phyloP scores from a whole-genome alignment of 1,284 basidiomycete genomes.

The Heterobasidion occidentale region DNA sequence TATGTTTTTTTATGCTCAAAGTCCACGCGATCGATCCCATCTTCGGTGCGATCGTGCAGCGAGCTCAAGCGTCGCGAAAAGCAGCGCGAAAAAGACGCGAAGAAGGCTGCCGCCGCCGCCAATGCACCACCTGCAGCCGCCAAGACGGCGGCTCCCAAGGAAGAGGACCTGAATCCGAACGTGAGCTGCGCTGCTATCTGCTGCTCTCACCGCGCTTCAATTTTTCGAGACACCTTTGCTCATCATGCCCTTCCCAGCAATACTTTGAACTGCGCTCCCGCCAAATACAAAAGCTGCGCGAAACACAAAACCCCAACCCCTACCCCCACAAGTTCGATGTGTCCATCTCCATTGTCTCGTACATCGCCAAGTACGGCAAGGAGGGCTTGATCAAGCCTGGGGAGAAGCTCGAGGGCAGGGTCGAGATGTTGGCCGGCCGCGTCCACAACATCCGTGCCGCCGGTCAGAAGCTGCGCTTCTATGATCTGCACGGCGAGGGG shows the following conservation, averaged over 20 bases:
- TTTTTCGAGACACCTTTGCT: neutral
- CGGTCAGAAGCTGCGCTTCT: conserved; percentile 87
- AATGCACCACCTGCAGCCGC: conserved; percentile 31
- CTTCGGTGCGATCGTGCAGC: conserved; percentile 35
- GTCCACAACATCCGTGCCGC: conserved; percentile 87
- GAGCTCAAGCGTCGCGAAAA: conserved; percentile 90
- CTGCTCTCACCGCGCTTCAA: neutral
- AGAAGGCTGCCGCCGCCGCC: conserved; percentile 75
- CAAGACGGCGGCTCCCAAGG: conserved; percentile 34
- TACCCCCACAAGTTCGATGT: conserved; percentile 99
- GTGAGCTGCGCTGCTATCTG: conserved; percentile 33
- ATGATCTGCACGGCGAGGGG: conserved; percentile 92
- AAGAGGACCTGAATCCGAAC: conserved; percentile 79
- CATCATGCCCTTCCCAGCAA: conserved; percentile 52
- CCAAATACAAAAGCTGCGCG: conserved; percentile 81
- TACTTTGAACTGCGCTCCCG: conserved; percentile 93
- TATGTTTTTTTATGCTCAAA: conserved; percentile 6
- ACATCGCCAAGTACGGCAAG: conserved; percentile 72
- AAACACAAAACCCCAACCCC: conserved; percentile 83
- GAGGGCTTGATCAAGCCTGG: conserved; percentile 48
- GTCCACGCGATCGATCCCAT: conserved; percentile 19
- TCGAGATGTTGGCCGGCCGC: conserved; percentile 76
- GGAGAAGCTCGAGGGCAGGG: conserved; percentile 42
- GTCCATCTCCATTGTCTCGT: conserved; percentile 71
- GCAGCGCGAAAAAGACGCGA: conserved; percentile 78